Evolutionary conservation across 768 basidiomycete genomes (phyloP).

Genomic region (Hygrophorus pudorinus): DNA sequence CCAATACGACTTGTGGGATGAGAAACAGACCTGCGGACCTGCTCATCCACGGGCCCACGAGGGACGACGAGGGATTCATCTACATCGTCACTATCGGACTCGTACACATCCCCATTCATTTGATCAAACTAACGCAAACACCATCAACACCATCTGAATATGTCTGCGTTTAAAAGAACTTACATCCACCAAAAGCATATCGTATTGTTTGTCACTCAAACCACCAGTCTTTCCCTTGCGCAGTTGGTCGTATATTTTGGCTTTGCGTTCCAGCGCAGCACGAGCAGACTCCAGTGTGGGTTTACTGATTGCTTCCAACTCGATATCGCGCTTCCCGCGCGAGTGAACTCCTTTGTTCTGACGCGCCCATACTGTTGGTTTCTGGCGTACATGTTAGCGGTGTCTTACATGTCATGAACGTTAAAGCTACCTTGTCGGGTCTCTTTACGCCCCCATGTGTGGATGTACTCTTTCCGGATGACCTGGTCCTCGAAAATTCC

Average conservation of each 20-base stretch:
- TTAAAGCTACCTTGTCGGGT: slow-evolving; percentile 52
- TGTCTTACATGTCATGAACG: background rate
- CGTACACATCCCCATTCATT: slow-evolving; percentile 40
- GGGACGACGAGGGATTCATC: slow-evolving; percentile 71
- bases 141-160: background rate
- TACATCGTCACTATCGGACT: slow-evolving; percentile 66
- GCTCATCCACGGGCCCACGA: slow-evolving; percentile 24
- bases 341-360: slow-evolving; percentile 65
- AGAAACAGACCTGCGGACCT: background rate
- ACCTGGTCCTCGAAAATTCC: slow-evolving; percentile 49
- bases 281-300: slow-evolving; percentile 66
- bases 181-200: slow-evolving; percentile 68
- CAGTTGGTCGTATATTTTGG: slow-evolving; percentile 72
- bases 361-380: slow-evolving; percentile 67
- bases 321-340: slow-evolving; percentile 58
- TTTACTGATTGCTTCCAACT: slow-evolving; percentile 58
- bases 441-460: slow-evolving; percentile 54
- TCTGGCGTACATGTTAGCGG: slow-evolving; percentile 30
- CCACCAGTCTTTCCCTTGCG: slow-evolving; percentile 72
- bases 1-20: background rate
- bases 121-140: slow-evolving; percentile 48
- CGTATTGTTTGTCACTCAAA: slow-evolving; percentile 64
- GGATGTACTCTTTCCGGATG: slow-evolving; percentile 41
- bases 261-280: slow-evolving; percentile 65
- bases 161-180: slow-evolving; percentile 17